Conservation (phyloP, 495 filamentous ascomycete genomes). For the Neurospora sublineolata region DNA sequence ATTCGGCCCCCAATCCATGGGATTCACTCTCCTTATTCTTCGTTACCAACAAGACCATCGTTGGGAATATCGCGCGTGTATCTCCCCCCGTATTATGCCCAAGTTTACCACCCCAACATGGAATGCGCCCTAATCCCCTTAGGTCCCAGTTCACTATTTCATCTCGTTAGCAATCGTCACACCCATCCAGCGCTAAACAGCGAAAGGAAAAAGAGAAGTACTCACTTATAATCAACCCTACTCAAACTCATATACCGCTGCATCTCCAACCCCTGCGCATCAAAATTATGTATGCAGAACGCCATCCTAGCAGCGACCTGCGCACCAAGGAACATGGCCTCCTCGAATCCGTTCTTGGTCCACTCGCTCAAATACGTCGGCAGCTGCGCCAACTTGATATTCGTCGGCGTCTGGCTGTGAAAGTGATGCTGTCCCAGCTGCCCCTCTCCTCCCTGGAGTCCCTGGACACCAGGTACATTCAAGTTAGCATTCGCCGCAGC, state of each 20-base stretch:
- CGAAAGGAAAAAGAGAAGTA: constrained; percentile 2
- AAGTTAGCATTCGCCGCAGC: constrained; percentile 37
- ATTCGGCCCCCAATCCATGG: not conserved
- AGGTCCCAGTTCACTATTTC: constrained; percentile 29
- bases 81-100: not conserved
- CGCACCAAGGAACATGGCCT: constrained; percentile 69
- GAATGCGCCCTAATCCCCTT: constrained; percentile 31
- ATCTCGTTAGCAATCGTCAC: not conserved
- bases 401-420: constrained; percentile 82
- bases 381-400: constrained; percentile 63
- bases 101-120: constrained; percentile 21
- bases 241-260: constrained; percentile 33
- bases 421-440: constrained; percentile 45
- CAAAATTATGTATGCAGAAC: constrained; percentile 44
- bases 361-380: constrained; percentile 90
- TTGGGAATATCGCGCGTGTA: not conserved
- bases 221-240: constrained; percentile 40
- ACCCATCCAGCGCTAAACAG: too few relatives aligned
- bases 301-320: constrained; percentile 67
- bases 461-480: constrained; percentile 24
- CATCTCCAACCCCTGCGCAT: constrained; percentile 26
- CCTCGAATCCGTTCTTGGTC: constrained; percentile 73
- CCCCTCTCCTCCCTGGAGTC: constrained; percentile 6
- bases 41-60: not conserved
- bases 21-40: not conserved